Base-by-base conservation (phyloP, 2,329 filamentous ascomycete species). In the Calonectria pauciramosa region DNA sequence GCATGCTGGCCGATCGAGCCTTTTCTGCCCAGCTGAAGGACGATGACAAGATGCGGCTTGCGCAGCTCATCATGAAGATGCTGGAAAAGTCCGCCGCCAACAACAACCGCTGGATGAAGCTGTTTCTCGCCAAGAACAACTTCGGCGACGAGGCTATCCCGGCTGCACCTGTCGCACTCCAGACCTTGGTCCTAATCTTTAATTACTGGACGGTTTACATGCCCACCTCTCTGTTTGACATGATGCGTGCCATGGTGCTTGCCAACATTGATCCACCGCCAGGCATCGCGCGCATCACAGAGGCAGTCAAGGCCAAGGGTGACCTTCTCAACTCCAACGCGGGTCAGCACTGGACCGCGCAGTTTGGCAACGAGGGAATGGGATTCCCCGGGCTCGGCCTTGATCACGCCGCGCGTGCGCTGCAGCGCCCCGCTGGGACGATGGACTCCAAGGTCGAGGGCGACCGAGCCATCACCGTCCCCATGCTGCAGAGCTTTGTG, bases 81-180 rank as follows among this genome's bases (percentile, higher is more conserved):
- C 14, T 84, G 6, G 77, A 82, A 8, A 71, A 76, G 18, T 86
- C 84, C 0, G 80, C 80, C 20, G 41, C 44, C 0, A 83, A 82
- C 26, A 81, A 85, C 54, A 63, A 38, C 4, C 80, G 81, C 30
- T 86, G 84, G 84, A 80, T 81, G 28, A 56, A 74, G 0, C 60
- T 84, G 13, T 86, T 86, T 47, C 64, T 84, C 4, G 70, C 73
- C n/a, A 81, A 77, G 60, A 79, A 85, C 54, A 70, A 76, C 0
- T 80, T 86, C n/a, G 64, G 68, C 0, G 70, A 71, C 10, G 77
- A 82, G 8, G n/a, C 47, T 1, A 66, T 85, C 10, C 82, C 84
- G 0, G 28, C 65, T 0, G 68, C 81, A 1, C 83, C 85, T 0
- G 54, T 80, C 0, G 77, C 75, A 7, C 74, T 78, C 2, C 14